phyloP scores from a whole-genome alignment of 139 green algal species.

The Mesostigma viride region DNA sequence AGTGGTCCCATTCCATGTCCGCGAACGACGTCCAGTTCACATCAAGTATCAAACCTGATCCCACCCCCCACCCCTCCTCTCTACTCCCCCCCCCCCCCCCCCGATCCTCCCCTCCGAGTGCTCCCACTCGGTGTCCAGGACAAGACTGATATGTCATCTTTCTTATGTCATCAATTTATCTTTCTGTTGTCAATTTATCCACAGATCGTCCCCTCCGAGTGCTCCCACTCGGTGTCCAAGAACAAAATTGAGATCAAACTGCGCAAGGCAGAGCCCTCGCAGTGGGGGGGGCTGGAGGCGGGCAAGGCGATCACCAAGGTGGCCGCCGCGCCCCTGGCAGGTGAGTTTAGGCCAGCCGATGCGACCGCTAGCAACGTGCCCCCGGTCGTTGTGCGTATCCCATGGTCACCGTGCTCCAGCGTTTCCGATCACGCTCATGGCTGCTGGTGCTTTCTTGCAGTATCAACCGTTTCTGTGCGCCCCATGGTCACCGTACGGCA shows the following conservation, averaged over 20 bases:
- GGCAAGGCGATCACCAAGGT: constrained; percentile 4
- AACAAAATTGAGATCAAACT: constrained; percentile 30
- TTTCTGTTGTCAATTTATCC: too few species aligned
- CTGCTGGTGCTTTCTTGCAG: constrained; percentile 10
- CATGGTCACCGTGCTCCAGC: too few species aligned
- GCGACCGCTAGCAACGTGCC: not conserved
- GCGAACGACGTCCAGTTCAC: constrained; percentile 28
- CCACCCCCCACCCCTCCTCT: too few species aligned
- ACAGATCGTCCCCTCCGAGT: constrained; percentile 17
- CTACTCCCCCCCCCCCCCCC: too few species aligned
- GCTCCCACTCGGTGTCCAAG: constrained; percentile 9
- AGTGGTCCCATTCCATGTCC: constrained; percentile 13
- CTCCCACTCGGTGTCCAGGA: constrained; percentile 12
- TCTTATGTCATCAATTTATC: too few species aligned
- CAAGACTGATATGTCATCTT: too few species aligned
- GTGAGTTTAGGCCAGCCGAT: not conserved
- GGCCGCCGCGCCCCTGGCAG: constrained; percentile 20
- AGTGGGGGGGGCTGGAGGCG: constrained; percentile 22
- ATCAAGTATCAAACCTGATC: too few species aligned
- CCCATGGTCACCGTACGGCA: too few species aligned
- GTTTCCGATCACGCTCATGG: too few species aligned
- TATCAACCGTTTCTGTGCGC: too few species aligned
- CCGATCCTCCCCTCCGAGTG: constrained; percentile 9
- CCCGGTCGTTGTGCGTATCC: too few species aligned
- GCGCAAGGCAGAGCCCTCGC: constrained; percentile 13